Conservation (phyloP, 2,329 filamentous ascomycete genomes). For the Claviceps maximensis region DNA sequence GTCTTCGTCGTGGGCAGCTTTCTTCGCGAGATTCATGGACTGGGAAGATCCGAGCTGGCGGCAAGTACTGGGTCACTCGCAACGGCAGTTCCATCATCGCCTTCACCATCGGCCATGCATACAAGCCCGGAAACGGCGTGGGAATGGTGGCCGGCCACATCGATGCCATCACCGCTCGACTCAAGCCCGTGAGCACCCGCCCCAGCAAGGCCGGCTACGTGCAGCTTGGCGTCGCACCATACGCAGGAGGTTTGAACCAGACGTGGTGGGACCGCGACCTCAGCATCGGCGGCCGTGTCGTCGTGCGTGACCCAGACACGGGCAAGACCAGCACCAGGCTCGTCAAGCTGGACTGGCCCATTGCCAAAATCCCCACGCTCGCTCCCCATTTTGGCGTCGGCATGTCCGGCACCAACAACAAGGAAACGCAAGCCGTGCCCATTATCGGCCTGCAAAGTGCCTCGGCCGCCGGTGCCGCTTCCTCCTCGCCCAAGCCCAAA, state of each 20-base stretch:
- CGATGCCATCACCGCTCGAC: slow-evolving; percentile 76
- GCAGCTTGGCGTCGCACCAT: slow-evolving; percentile 84
- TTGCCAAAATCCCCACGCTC: slow-evolving; percentile 81
- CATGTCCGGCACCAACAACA: slow-evolving; percentile 56
- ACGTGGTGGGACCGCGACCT: slow-evolving; percentile 98
- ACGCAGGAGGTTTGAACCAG: slow-evolving; percentile 71
- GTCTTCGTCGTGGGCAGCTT: slow-evolving; percentile 40
- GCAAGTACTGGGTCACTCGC: slow-evolving; percentile 78
- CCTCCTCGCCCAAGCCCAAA: too few species aligned
- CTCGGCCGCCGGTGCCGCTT: slow-evolving; percentile 17
- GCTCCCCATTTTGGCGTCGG: slow-evolving; percentile 86
- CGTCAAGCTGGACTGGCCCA: slow-evolving; percentile 88
- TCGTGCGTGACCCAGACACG: slow-evolving; percentile 58
- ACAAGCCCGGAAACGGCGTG: slow-evolving; percentile 73
- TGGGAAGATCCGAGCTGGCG: slow-evolving; percentile 57
- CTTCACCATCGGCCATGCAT: slow-evolving; percentile 69
- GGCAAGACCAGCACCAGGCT: slow-evolving; percentile 71
- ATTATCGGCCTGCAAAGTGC: slow-evolving; percentile 80
- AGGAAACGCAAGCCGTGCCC: slow-evolving; percentile 86
- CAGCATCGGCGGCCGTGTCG: slow-evolving; percentile 75
- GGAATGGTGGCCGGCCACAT: slow-evolving; percentile 87
- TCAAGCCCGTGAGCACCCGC: slow-evolving; percentile 84
- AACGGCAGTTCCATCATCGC: slow-evolving; percentile 80
- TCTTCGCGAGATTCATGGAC: slow-evolving; percentile 69
- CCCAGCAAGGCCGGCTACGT: slow-evolving; percentile 74